Evolutionary conservation across 164 flowering plant genomes (phyloP).

Genomic region (Cinnamomum chago): DNA sequence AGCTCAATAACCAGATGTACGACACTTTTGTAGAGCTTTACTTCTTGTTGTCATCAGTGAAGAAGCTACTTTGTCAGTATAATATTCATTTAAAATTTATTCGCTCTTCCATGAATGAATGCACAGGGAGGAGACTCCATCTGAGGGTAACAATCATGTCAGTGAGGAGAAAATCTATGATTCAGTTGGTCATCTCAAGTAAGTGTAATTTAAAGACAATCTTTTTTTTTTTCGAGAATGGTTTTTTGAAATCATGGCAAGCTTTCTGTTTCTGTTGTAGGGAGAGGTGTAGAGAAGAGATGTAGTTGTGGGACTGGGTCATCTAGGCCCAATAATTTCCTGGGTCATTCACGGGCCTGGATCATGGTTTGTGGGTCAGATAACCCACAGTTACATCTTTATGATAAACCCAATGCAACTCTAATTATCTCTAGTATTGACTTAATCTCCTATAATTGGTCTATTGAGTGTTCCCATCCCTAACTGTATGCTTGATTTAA

Average conservation of each 20-base stretch:
- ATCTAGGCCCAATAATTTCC: no score
- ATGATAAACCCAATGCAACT: no score
- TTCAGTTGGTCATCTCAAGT: neutral
- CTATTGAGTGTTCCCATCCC: no score
- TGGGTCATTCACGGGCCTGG: no score
- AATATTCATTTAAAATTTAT: neutral
- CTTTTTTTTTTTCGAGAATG: neutral
- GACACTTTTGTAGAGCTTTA: slow-evolving; percentile 14
- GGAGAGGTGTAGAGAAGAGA: neutral
- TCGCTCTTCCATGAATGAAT: neutral
- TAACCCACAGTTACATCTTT: no score
- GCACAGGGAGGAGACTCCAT: slow-evolving; percentile 24
- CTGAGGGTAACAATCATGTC: slow-evolving; percentile 9
- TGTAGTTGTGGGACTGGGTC: no score
- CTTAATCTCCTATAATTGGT: no score
- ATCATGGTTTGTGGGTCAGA: no score
- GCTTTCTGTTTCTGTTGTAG: slow-evolving; percentile 33
- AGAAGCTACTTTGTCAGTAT: neutral
- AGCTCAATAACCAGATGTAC: slow-evolving; percentile 37
- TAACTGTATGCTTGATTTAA: no score
- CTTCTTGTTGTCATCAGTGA: slow-evolving; percentile 1
- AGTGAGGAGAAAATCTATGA: neutral
- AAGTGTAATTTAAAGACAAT: neutral
- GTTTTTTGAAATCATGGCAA: neutral
- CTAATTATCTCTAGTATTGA: no score